Evolutionary conservation across 2,329 filamentous ascomycete genomes (phyloP).

Genomic region (Periconia macrospinosa): DNA sequence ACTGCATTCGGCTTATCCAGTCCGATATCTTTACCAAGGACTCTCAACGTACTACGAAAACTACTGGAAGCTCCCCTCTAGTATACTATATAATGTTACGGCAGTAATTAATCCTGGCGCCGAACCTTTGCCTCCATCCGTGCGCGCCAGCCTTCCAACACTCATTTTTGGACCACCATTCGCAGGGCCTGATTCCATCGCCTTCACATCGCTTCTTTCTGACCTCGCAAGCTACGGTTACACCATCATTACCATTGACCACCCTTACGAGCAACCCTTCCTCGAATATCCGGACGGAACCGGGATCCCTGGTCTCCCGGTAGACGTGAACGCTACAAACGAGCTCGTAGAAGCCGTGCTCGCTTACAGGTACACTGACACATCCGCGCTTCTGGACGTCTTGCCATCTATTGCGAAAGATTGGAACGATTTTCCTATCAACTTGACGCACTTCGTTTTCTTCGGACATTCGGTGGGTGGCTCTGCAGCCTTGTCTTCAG

Average conservation of each 20-base stretch:
- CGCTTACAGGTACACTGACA: conserved; percentile 11
- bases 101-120: conserved; percentile 3
- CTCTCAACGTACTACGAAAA: conserved; percentile 6
- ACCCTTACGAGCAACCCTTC: conserved; percentile 20
- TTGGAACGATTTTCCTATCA: conserved; percentile 5
- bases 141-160: conserved; percentile 8
- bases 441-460: conserved; percentile 15
- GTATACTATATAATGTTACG: conserved; percentile 6
- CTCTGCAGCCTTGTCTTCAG: conserved; percentile 10
- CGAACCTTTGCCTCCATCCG: background rate
- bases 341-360: background rate
- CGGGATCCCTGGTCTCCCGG: background rate
- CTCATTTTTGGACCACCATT: conserved; percentile 13
- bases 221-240: conserved; percentile 14
- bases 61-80: conserved; percentile 4
- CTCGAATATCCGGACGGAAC: conserved; percentile 17
- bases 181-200: conserved; percentile 13
- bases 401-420: conserved; percentile 5
- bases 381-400: conserved; percentile 9
- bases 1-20: background rate
- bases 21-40: conserved; percentile 6
- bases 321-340: background rate
- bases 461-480: conserved; percentile 21
- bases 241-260: conserved; percentile 16
- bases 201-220: conserved; percentile 12